Evolutionary conservation across 352 stramenopile genomes (phyloP).

Genomic region (Pythium scleroteichum): DNA sequence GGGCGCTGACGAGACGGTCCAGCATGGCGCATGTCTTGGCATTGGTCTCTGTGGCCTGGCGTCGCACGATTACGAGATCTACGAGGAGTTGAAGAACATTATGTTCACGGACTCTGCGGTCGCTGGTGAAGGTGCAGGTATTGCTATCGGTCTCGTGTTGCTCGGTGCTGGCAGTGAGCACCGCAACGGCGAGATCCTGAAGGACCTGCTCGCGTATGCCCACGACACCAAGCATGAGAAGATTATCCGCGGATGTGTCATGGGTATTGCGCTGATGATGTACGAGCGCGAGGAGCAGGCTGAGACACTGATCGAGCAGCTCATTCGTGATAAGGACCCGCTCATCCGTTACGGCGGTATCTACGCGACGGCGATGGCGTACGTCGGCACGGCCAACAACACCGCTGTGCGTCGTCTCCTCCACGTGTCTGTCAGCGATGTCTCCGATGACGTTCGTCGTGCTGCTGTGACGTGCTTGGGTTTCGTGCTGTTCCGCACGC

Average conservation of each 20-base stretch:
- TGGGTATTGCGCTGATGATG: conserved; percentile 98
- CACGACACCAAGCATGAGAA: conserved; percentile 99
- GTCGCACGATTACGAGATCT: conserved; percentile 93
- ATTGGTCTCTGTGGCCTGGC: conserved; percentile 96
- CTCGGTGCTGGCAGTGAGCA: conserved; percentile 92
- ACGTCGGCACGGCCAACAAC: conserved; percentile 98
- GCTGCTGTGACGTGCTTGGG: conserved; percentile 97
- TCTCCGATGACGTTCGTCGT: conserved; percentile 98
- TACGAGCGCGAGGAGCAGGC: conserved; percentile 97
- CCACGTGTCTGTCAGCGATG: conserved; percentile 98
- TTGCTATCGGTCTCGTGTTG: conserved; percentile 97
- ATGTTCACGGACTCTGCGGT: conserved; percentile 98
- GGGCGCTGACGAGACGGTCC: conserved; percentile 95
- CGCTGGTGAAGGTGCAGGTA: conserved; percentile 95
- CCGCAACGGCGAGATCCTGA: conserved; percentile 80
- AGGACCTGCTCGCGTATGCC: conserved; percentile 97
- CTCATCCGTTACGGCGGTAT: conserved; percentile 98
- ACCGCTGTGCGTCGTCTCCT: conserved; percentile 95
- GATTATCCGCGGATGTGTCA: conserved; percentile 98
- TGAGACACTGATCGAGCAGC: conserved; percentile 96
- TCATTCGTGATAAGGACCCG: conserved; percentile 97
- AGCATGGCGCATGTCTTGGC: conserved; percentile 97
- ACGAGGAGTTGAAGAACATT: conserved; percentile 97
- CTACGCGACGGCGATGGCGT: conserved; percentile 97
- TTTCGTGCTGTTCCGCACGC: conserved; percentile 98